Evolutionary conservation across 2,329 filamentous ascomycete species (phyloP).

Genomic region (Cercospora nicotianae): DNA sequence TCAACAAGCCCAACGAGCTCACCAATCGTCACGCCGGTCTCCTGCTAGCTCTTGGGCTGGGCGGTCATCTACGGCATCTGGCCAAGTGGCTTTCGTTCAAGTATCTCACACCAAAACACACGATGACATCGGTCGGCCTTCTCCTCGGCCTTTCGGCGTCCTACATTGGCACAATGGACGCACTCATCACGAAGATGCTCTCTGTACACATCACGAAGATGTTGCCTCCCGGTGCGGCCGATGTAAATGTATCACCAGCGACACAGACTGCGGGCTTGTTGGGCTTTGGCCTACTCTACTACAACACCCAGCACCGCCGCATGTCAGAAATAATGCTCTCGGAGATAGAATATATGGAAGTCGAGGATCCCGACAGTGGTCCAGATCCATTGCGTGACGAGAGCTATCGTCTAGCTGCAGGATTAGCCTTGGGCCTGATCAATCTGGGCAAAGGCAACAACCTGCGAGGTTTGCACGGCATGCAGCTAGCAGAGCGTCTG

Average conservation of each 20-base stretch:
- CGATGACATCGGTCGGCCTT: slow-evolving; percentile 98
- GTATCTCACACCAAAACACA: slow-evolving; percentile 97
- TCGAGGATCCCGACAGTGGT: slow-evolving; percentile 65
- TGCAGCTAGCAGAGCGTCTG: slow-evolving; percentile 86
- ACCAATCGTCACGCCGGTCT: slow-evolving; percentile 97
- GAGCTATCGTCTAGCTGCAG: slow-evolving; percentile 92
- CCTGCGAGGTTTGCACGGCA: slow-evolving; percentile 84
- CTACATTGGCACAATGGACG: slow-evolving; percentile 96
- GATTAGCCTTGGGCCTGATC: slow-evolving; percentile 89
- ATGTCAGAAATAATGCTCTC: slow-evolving; percentile 99
- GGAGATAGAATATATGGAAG: slow-evolving; percentile 85
- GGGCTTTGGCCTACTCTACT: slow-evolving; percentile 94
- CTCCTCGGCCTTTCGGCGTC: slow-evolving; percentile 88
- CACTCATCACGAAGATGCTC: slow-evolving; percentile 83
- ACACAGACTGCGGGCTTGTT: slow-evolving; percentile 96
- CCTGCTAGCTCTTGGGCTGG: slow-evolving; percentile 83
- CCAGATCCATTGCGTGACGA: slow-evolving; percentile 86
- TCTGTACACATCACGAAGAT: slow-evolving; percentile 96
- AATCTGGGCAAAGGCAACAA: slow-evolving; percentile 90
- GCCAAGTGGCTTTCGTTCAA: slow-evolving; percentile 99
- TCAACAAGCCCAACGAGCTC: slow-evolving; percentile 91
- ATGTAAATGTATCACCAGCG: slow-evolving; percentile 86
- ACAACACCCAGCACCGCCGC: slow-evolving; percentile 89
- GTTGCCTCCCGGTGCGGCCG: slow-evolving; percentile 86
- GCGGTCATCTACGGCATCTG: slow-evolving; percentile 88